Evolutionary conservation across 1,284 basidiomycete species (phyloP).

Genomic region (Pterula multifida): DNA sequence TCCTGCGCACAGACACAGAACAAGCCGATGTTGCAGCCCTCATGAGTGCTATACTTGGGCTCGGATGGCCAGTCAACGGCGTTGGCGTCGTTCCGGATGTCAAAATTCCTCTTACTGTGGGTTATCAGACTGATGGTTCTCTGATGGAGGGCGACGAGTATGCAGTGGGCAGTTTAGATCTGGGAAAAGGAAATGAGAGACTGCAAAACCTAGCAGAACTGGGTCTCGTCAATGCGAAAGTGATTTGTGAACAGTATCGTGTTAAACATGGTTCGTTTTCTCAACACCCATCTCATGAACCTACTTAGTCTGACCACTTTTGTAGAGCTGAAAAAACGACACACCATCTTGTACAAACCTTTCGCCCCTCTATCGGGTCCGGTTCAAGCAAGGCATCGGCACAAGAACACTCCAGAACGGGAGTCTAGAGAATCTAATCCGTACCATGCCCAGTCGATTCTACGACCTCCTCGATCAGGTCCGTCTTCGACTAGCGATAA

Average conservation of each 20-base stretch:
- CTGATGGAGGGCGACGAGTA: background rate
- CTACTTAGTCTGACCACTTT: conserved; percentile 3
- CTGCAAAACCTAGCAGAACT: conserved; percentile 28
- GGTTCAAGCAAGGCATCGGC: no score
- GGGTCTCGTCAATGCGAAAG: conserved; percentile 63
- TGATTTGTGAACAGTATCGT: conserved; percentile 56
- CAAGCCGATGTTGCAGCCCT: conserved; percentile 79
- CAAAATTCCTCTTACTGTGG: conserved; percentile 33
- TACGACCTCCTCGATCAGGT: no score
- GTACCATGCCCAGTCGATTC: no score
- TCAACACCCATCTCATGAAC: background rate
- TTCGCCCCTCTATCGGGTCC: conserved; percentile 26
- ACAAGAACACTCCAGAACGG: no score
- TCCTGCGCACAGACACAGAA: conserved; percentile 63
- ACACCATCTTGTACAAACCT: conserved; percentile 51
- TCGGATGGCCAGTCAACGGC: conserved; percentile 65
- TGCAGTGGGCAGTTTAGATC: conserved; percentile 44
- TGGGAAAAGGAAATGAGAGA: conserved; percentile 19
- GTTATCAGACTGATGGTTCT: conserved; percentile 20
- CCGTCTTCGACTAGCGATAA: no score
- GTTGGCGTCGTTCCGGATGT: conserved; percentile 66
- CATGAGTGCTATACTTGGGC: conserved; percentile 65
- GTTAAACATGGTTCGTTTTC: conserved; percentile 56
- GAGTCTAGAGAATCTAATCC: no score
- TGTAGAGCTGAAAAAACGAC: conserved; percentile 48